Evolutionary conservation across 371 early-diverging fungal genomes (phyloP).

Genomic region (Saksenaea vasiformis): DNA sequence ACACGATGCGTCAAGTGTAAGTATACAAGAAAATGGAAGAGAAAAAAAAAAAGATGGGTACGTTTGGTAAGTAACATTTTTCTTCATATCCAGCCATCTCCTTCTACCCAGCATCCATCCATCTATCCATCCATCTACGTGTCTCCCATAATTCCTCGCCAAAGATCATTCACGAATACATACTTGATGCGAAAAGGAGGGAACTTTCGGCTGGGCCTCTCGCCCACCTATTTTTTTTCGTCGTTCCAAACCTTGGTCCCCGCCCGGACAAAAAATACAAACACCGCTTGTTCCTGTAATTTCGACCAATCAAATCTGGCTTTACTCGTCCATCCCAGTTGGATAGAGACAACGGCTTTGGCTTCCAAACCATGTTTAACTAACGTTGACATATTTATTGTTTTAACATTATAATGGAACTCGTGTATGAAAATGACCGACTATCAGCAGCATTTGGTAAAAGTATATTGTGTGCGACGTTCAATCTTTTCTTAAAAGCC

Average conservation of each 20-base stretch:
- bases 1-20: not conserved
- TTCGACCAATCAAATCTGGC: no score
- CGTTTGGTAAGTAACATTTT: not conserved
- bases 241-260: not conserved
- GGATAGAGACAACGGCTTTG: no score
- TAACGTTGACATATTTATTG: no score
- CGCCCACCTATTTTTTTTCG: not conserved
- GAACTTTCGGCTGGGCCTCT: constrained; percentile 4
- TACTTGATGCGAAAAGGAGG: constrained; percentile 21
- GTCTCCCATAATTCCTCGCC: constrained; percentile 5
- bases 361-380: no score
- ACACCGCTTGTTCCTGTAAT: not conserved
- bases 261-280: not conserved
- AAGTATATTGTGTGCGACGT: no score
- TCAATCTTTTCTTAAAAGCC: no score
- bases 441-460: no score
- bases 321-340: no score
- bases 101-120: constrained; percentile 3
- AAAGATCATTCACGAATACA: constrained; percentile 9
- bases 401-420: no score
- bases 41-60: not conserved
- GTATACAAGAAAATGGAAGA: not conserved
- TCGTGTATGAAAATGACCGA: no score
- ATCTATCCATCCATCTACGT: constrained; percentile 26
- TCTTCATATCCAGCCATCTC: constrained; percentile 9